These are phyloP conservation scores for Tolypocladium paradoxum DNA, from an alignment of 2,329 filamentous ascomycete genomes.

Conservation along the genomic window DNA sequence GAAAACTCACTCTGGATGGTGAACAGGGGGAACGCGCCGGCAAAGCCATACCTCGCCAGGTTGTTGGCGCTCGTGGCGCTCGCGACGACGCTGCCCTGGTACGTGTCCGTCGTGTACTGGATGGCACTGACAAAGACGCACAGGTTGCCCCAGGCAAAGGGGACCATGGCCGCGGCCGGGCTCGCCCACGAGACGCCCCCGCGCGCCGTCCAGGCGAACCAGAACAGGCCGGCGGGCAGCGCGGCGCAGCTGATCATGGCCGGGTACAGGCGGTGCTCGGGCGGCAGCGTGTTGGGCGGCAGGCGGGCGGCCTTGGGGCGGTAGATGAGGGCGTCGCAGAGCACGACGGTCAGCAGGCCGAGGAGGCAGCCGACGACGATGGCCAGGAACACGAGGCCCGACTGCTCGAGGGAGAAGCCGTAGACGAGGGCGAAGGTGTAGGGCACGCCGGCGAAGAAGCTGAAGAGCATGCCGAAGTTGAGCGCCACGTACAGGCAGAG, in stretches of 20 bases:
- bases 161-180: slow-evolving; percentile 38
- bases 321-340: slow-evolving; percentile 33
- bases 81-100: slow-evolving; percentile 42
- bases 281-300: slow-evolving; percentile 27
- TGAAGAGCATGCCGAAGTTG: slow-evolving; percentile 41
- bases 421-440: slow-evolving; percentile 36
- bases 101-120: slow-evolving; percentile 45
- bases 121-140: slow-evolving; percentile 44
- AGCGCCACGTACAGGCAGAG: slow-evolving; percentile 38
- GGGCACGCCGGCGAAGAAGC: slow-evolving; percentile 40
- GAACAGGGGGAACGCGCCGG: slow-evolving; percentile 49
- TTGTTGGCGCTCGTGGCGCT: slow-evolving; percentile 50
- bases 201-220: slow-evolving; percentile 48
- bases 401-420: slow-evolving; percentile 29
- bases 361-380: slow-evolving; percentile 34
- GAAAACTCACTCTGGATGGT: slow-evolving; percentile 39
- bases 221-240: slow-evolving; percentile 43
- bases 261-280: slow-evolving; percentile 47
- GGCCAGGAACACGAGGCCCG: slow-evolving; percentile 33
- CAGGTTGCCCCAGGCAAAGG: slow-evolving; percentile 50
- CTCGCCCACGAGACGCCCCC: slow-evolving; percentile 36
- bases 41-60: slow-evolving; percentile 43
- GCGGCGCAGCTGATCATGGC: slow-evolving; percentile 47
- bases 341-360: slow-evolving; percentile 27
- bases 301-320: slow-evolving; percentile 20